phyloP scores from a whole-genome alignment of 192 early-diverging fungal species.

The Coemansia sp. region DNA sequence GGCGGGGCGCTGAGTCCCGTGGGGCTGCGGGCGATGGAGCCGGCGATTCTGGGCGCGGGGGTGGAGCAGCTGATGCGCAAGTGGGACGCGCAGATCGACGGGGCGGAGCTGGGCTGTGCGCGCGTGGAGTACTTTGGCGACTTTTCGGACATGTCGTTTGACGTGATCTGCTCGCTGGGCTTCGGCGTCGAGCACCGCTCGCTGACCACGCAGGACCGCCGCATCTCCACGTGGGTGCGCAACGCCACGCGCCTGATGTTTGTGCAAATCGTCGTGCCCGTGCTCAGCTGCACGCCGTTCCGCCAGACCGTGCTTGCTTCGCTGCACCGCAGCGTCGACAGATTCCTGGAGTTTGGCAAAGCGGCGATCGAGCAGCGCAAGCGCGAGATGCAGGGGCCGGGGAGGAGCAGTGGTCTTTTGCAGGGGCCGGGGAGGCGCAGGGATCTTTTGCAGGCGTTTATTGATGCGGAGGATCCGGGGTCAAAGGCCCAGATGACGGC shows the following conservation, averaged over 20 bases:
- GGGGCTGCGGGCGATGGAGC: slow-evolving; percentile 37
- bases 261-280: slow-evolving; percentile 17
- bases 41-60: slow-evolving; percentile 23
- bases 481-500: slow-evolving; percentile 27
- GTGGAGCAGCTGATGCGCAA: slow-evolving; percentile 24
- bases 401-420: background rate
- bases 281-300: slow-evolving; percentile 20
- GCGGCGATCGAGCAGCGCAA: slow-evolving; percentile 27
- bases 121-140: slow-evolving; percentile 29
- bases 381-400: background rate
- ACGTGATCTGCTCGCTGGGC: slow-evolving; percentile 37
- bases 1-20: slow-evolving; percentile 20
- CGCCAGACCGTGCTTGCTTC: slow-evolving; percentile 5
- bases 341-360: slow-evolving; percentile 21
- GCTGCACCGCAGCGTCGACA: slow-evolving; percentile 12
- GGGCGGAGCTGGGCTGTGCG: slow-evolving; percentile 1
- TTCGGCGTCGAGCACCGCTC: slow-evolving; percentile 36
- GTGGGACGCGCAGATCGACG: too few species aligned
- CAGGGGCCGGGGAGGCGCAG: slow-evolving; percentile 3
- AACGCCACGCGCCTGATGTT: slow-evolving; percentile 28
- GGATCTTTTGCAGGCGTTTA: slow-evolving; percentile 42
- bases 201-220: slow-evolving; percentile 29
- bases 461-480: slow-evolving; percentile 42
- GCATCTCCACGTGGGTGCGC: slow-evolving; percentile 31
- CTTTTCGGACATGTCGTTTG: slow-evolving; percentile 38